Evolutionary conservation across 2,329 filamentous ascomycete genomes (phyloP), one percentile per base, ranked within the genome.

Genomic region (Ophiostoma australiae): DNA sequence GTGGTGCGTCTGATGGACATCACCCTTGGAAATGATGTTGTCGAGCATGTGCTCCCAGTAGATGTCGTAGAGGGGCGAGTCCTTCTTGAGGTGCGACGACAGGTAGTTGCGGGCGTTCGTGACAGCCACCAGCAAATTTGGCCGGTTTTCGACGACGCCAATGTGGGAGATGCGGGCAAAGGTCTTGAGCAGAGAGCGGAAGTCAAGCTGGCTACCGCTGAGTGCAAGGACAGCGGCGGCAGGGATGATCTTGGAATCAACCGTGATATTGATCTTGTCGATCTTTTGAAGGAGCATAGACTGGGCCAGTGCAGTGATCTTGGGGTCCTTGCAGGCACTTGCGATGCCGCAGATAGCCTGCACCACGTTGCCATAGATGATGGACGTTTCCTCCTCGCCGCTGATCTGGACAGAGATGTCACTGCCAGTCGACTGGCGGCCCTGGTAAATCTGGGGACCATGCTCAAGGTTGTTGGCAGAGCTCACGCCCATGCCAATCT

Each of bases 241-340:
- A 20, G 87, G 88, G 70, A 98, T 90, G 72, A 99, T 95, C 70
- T 90, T 90, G 39, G 91, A 89, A 81, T 98, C 94, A 1, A 97
- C 91, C 4, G 86, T 82, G 72, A 87, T 84, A 76, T 88, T 95
- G 70, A 97, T 88, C 79, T 95, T 94, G 73, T 91, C 90, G 72
- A 98, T 87, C 79, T 99, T 98, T 77, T 99, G 95, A n/a, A 97
- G 82, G 33, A 99, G 87, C 89, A 99, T 97, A 0, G 93, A 96
- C 76, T 97, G 91, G 2, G 94, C 94, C 69, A 99, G 83, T 5
- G 94, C 94, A 7, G 91, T 95, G 70, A 99, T 97, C 80, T 97
- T 97, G 72, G 93, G 89, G 76, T 99, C 94, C 67, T 90, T 87
- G 77, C 90, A 93, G 71, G 87, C 89, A 31, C 86, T 87, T 0